Conservation (phyloP, 2,329 filamentous ascomycete species). For the Raffaelea deltoideospora region DNA sequence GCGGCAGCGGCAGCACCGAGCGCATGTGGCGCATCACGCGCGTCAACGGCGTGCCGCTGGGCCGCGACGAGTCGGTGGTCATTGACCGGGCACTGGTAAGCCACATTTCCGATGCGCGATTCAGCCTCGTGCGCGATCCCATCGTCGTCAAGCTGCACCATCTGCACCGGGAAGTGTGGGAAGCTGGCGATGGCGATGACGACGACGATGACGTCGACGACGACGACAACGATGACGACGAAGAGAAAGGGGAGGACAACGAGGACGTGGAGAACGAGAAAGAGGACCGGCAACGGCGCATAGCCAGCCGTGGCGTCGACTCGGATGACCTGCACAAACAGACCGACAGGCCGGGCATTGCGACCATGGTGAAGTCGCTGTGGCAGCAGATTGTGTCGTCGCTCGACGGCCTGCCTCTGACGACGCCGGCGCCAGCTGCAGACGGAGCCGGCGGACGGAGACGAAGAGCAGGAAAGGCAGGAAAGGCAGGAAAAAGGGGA, state of each 20-base stretch:
- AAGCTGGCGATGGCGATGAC: conserved; percentile 10
- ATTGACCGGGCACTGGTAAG: conserved; percentile 62
- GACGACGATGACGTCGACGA: conserved; percentile 10
- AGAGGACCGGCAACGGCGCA: not conserved
- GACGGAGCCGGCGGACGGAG: not conserved
- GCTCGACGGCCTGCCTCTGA: conserved; percentile 17
- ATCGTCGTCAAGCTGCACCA: conserved; percentile 22
- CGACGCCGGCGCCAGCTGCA: conserved; percentile 6
- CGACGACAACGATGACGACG: not conserved
- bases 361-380: conserved; percentile 30
- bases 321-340: too few relatives aligned
- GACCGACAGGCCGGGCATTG: too few relatives aligned
- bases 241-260: conserved; percentile 1
- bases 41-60: conserved; percentile 66
- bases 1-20: conserved; percentile 12
- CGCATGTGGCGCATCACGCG: conserved; percentile 58
- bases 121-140: conserved; percentile 60
- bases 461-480: not conserved
- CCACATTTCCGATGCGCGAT: conserved; percentile 68
- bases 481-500: too few relatives aligned
- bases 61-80: conserved; percentile 76
- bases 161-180: conserved; percentile 52
- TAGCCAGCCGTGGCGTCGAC: not conserved
- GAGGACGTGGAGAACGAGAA: conserved; percentile 3
- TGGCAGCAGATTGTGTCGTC: conserved; percentile 29